Evolutionary conservation across 805 yeast species (phyloP).

Genomic region (Candida boidinii): DNA sequence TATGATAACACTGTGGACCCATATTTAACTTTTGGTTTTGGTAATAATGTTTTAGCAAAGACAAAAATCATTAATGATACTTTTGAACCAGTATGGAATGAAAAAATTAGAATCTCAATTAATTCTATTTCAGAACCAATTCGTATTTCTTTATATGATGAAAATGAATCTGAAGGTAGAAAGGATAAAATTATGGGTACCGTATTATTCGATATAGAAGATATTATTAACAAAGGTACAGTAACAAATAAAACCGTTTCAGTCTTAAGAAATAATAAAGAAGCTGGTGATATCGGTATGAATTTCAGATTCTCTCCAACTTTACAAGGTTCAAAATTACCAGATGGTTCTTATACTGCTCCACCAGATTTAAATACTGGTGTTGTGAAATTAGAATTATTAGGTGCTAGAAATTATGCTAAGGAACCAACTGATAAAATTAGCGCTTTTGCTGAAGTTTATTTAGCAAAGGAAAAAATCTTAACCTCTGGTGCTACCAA

Average conservation of each 20-base stretch:
- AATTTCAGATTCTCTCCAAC: slow-evolving; percentile 75
- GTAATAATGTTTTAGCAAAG: slow-evolving; percentile 49
- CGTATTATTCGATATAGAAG: slow-evolving; percentile 63
- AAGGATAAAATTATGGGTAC: slow-evolving; percentile 79
- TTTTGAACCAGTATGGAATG: slow-evolving; percentile 73
- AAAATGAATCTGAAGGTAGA: slow-evolving; percentile 49
- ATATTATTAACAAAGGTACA: slow-evolving; percentile 44
- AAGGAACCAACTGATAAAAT: slow-evolving; percentile 34
- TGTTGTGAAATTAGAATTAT: slow-evolving; percentile 61
- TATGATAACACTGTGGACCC: slow-evolving; percentile 85
- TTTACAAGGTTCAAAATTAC: slow-evolving; percentile 46
- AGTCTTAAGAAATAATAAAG: slow-evolving; percentile 74
- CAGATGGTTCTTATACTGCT: slow-evolving; percentile 78
- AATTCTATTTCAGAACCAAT: slow-evolving; percentile 78
- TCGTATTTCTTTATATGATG: slow-evolving; percentile 62
- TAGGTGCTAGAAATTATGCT: slow-evolving; percentile 50
- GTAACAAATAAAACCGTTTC: slow-evolving; percentile 42
- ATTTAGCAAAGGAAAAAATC: slow-evolving; percentile 51
- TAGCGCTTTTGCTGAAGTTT: slow-evolving; percentile 64
- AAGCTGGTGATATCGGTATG: slow-evolving; percentile 65
- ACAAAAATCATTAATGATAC: slow-evolving; percentile 66
- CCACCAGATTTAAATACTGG: slow-evolving; percentile 95
- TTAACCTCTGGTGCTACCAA: slow-evolving; percentile 51
- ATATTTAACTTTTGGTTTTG: slow-evolving; percentile 65
- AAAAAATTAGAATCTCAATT: slow-evolving; percentile 62